Evolutionary conservation across 2,329 filamentous ascomycete genomes (phyloP), one percentile per base, ranked within the genome.

Genomic region (Botrytis deweyae): DNA sequence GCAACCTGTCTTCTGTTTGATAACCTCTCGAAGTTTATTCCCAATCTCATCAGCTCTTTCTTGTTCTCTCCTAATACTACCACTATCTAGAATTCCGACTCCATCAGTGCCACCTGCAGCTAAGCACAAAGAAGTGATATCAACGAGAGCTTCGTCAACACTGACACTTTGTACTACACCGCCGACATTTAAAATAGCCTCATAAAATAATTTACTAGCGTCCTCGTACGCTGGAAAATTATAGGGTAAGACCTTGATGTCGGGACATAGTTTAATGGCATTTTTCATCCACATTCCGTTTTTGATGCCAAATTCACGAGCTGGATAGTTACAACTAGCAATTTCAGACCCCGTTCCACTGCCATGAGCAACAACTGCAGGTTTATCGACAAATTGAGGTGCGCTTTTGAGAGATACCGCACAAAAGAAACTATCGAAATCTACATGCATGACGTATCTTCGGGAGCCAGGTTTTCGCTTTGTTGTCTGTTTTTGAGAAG

Each of bases 231-330:
- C 95, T 2, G 93, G 91, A 80, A 98, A 99, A 80, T 99, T 95
- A 79, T 99, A 99, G 0, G 95, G 93, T n/a, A 99, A 81, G 2
- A 98, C 91, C 78, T 97, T 94, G 29, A 99, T 85, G 36, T 94
- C 89, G 0, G 95, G 91, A 80, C 94, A 99, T 29, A 96, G 82
- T 77, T 96, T 91, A 74, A 92, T 86, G 0, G 96, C 96, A 49
- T 88, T 87, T 81, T 95, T 97, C 95, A 99, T 98, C 96, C 97
- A 99, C 96, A 98, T 99, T 55, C 97, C 97, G 78, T 99, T 99
- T 81, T 95, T 97, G 72, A 99, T 87, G 1, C 95, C 95, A 78
- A 91, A 96, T 46, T 89, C 87, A 55, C 96, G 90, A 10, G 97
- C 96, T 33, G 92, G 90, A 81, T 99, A 99, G 79, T 99, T 99